phyloP scores from a whole-genome alignment of 768 basidiomycete genomes.

The Russula griseocarnosa region DNA sequence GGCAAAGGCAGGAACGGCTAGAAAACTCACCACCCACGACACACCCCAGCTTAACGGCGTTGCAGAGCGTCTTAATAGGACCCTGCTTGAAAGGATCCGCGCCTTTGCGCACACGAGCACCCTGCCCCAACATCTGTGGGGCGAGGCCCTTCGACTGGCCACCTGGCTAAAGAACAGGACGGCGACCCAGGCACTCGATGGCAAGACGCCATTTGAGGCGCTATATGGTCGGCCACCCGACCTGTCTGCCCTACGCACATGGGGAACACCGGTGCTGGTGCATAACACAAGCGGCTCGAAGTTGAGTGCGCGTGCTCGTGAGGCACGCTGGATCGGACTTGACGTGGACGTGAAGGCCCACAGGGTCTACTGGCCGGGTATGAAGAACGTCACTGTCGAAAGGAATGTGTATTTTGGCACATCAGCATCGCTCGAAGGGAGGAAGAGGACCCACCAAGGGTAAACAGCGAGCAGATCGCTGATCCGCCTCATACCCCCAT shows the following conservation, averaged over 20 bases:
- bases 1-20: neutral
- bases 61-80: neutral
- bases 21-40: too few relatives aligned
- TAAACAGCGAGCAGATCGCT: too few relatives aligned
- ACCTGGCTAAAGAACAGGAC: neutral
- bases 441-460: neutral
- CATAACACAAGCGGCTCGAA: neutral
- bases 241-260: neutral
- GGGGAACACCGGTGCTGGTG: neutral
- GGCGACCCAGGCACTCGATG: neutral
- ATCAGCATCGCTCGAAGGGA: neutral
- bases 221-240: neutral
- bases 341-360: neutral
- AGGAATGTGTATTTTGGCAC: neutral
- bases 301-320: neutral
- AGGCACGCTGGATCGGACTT: neutral
- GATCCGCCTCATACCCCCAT: too few relatives aligned
- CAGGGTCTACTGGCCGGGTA: neutral
- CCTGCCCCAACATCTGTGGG: neutral
- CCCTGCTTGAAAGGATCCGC: neutral
- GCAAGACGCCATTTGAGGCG: neutral
- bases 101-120: neutral
- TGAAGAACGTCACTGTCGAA: neutral
- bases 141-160: neutral
- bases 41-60: neutral